phyloP scores from a whole-genome alignment of 768 basidiomycete species.

The Lactarius tabidus region DNA sequence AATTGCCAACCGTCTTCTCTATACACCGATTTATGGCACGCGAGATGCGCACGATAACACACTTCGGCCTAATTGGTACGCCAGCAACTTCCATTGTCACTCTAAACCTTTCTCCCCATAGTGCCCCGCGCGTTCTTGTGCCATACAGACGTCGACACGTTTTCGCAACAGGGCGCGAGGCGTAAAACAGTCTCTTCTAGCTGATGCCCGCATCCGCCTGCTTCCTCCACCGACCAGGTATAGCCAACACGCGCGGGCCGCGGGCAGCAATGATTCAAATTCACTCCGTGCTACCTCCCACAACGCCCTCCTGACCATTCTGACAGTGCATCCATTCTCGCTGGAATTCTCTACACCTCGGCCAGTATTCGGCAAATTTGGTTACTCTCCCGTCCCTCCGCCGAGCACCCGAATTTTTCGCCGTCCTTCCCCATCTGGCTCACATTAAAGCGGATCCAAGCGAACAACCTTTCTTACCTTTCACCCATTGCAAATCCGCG shows the following conservation, averaged over 20 bases:
- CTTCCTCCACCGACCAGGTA: not conserved
- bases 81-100: not conserved
- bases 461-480: not conserved
- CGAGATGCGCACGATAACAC: not conserved
- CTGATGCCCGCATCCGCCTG: not conserved
- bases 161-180: not conserved
- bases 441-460: not conserved
- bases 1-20: not conserved
- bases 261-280: no score
- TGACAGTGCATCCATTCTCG: not conserved
- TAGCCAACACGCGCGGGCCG: no score
- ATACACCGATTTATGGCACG: not conserved
- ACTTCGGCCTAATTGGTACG: not conserved
- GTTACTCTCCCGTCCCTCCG: not conserved
- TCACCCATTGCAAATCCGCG: not conserved
- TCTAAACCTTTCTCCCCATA: not conserved
- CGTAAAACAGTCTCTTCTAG: not conserved
- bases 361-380: not conserved
- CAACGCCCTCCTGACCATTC: not conserved
- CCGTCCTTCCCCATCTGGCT: not conserved
- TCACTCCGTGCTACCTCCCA: not conserved
- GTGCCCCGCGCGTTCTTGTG: not conserved
- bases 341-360: not conserved
- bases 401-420: not conserved
- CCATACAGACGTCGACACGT: not conserved